Evolutionary conservation across 495 filamentous ascomycete species (phyloP).

Genomic region (Daldinia grandis): DNA sequence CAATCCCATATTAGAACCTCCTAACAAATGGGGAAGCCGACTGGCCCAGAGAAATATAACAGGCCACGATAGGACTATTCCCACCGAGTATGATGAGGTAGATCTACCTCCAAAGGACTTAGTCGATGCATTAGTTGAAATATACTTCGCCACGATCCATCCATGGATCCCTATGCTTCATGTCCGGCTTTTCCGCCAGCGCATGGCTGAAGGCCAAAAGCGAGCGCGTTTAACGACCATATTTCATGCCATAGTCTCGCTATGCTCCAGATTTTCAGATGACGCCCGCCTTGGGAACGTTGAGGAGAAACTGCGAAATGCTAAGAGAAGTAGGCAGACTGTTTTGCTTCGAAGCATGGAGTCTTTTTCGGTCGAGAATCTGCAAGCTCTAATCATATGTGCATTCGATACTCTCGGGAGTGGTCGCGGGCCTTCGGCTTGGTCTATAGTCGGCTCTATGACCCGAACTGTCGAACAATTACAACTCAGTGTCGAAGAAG

Average conservation of each 20-base stretch:
- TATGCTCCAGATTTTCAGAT: neutral
- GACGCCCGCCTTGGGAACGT: neutral
- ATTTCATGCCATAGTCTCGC: neutral
- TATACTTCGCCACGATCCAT: constrained; percentile 50
- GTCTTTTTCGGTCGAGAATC: constrained; percentile 49
- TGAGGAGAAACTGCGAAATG: constrained; percentile 28
- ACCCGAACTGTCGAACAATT: constrained; percentile 53
- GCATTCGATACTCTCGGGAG: constrained; percentile 47
- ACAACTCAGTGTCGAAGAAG: constrained; percentile 49
- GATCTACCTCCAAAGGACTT: constrained; percentile 36
- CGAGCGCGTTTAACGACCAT: neutral
- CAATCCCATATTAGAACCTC: neutral
- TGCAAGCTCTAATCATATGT: constrained; percentile 51
- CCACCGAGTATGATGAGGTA: neutral
- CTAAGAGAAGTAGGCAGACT: constrained; percentile 37
- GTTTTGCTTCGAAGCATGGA: constrained; percentile 51
- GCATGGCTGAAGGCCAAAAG: neutral
- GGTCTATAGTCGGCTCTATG: constrained; percentile 50
- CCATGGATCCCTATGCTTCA: constrained; percentile 55
- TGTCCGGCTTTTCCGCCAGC: constrained; percentile 41
- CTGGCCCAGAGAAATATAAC: neutral
- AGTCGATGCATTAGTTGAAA: constrained; percentile 35
- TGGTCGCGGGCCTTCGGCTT: constrained; percentile 43
- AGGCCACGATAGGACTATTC: neutral
- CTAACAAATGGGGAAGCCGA: neutral